Evolutionary conservation across 2,329 filamentous ascomycete species (phyloP), one percentile per base, ranked within the genome.

Genomic region (Hysterium pulicare): DNA sequence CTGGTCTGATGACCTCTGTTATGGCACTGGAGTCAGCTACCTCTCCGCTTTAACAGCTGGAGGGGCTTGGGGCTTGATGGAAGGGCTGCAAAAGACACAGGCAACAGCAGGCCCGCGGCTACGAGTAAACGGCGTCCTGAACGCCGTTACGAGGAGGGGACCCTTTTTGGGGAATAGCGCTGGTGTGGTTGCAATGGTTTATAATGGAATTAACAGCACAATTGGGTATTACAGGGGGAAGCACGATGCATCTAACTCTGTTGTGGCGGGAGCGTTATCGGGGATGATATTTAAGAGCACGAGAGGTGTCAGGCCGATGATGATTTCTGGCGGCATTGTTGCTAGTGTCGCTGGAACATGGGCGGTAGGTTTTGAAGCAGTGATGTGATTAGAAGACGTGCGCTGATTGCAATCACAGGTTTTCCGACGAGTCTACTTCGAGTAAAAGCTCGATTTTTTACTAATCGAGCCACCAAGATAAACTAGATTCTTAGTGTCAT

Each of bases 281-380:
- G 93, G 93, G 45, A 90, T 91, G 78, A 67, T 98, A 11, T 98
- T 98, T 74, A 97, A 96, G 78, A 95, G 90, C 68, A 97, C 94
- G 37, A 81, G 87, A 60, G 93, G 93, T 5, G 50, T 93, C 48
- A 81, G 87, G 69, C 90, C 90, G 24, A 97, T 97, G 90, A 77
- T 93, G 74, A 93, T 97, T 59, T 95, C 90, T 26, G 87, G 90
- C 50, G 88, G 84, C 56, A 84, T 98, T 53, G 90, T 97, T 45
- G 93, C 85, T 40, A 81, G 83, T 32, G 78, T 93, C 49, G 94
- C 93, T 42, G 90, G 87, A 51, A 79, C 74, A 46, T 98, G 94
- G 93, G 85, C 90, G 62, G 91, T 98, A 55, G 44, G 60, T 53
- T 16, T 38, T 16, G n/a, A 16, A 9, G 19, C 20, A 9, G 11